Conservation (phyloP, 306 rosid genomes). For the Biancaea sappan region DNA sequence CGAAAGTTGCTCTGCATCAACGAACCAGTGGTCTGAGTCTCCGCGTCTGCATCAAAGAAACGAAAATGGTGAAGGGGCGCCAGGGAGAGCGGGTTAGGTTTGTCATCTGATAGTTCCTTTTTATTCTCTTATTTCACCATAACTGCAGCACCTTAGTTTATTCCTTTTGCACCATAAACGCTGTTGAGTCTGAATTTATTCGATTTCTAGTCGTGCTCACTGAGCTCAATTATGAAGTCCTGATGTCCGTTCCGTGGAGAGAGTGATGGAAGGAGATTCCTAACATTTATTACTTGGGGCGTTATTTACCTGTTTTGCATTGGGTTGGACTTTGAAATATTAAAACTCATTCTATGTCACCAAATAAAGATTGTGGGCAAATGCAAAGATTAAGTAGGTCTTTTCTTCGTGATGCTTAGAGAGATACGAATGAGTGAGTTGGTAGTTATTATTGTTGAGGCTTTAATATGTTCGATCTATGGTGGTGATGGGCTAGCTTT, state of each 20-base stretch:
- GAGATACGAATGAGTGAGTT: neutral
- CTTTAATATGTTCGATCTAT: neutral
- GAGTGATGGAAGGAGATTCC: neutral
- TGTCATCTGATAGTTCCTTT: neutral
- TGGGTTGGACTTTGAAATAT: too few relatives aligned
- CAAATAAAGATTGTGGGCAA: too few relatives aligned
- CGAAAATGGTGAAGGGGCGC: conserved; percentile 65
- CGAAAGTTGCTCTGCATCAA: neutral
- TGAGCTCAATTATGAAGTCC: neutral
- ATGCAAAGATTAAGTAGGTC: neutral
- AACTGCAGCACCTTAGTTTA: neutral
- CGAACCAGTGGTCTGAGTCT: neutral
- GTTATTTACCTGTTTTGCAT: too few relatives aligned
- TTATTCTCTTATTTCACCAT: neutral
- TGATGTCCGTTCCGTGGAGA: neutral
- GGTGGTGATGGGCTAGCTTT: too few relatives aligned
- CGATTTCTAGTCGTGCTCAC: neutral
- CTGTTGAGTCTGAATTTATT: neutral
- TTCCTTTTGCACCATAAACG: neutral
- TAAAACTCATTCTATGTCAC: too few relatives aligned
- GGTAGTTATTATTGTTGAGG: neutral
- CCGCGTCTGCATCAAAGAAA: neutral
- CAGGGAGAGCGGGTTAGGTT: conserved; percentile 71
- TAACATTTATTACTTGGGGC: too few relatives aligned
- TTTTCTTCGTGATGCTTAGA: neutral